Conservation (phyloP, 805 yeast species). For the Millerozyma miso region DNA sequence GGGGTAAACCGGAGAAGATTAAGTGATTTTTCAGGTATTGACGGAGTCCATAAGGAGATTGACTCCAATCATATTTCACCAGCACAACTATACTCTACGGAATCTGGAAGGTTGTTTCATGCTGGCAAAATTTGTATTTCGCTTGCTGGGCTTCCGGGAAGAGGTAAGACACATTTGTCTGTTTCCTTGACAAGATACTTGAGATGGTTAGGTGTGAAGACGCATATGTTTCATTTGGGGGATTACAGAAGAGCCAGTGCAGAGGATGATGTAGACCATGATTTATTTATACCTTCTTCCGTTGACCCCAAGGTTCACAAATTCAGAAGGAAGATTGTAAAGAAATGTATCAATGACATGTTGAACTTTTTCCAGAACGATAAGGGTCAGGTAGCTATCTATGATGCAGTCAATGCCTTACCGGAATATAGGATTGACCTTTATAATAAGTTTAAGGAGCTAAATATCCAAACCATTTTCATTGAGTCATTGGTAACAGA, state of each 20-base stretch:
- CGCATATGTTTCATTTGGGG: slow-evolving; percentile 88
- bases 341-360: slow-evolving; percentile 67
- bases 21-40: slow-evolving; percentile 38
- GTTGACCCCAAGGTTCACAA: slow-evolving; percentile 37
- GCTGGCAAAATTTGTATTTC: slow-evolving; percentile 92
- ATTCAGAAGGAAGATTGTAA: slow-evolving; percentile 55
- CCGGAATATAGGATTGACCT: slow-evolving; percentile 62
- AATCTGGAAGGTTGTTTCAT: slow-evolving; percentile 86
- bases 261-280: slow-evolving; percentile 52
- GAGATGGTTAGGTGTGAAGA: slow-evolving; percentile 93
- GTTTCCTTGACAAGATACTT: slow-evolving; percentile 88
- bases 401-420: slow-evolving; percentile 90
- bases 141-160: slow-evolving; percentile 89
- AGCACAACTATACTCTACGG: slow-evolving; percentile 90
- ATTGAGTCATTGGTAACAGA: slow-evolving; percentile 86
- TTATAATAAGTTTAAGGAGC: slow-evolving; percentile 47
- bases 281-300: slow-evolving; percentile 61
- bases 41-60: slow-evolving; percentile 63
- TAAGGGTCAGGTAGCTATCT: slow-evolving; percentile 91
- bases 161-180: slow-evolving; percentile 91
- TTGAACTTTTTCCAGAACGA: slow-evolving; percentile 64
- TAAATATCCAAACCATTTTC: slow-evolving; percentile 73
- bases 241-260: slow-evolving; percentile 70
- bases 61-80: slow-evolving; percentile 72
- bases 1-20: slow-evolving; percentile 27